These are phyloP conservation scores for Suillus discolor DNA, from an alignment of 768 basidiomycete genomes.

Conservation along the genomic window DNA sequence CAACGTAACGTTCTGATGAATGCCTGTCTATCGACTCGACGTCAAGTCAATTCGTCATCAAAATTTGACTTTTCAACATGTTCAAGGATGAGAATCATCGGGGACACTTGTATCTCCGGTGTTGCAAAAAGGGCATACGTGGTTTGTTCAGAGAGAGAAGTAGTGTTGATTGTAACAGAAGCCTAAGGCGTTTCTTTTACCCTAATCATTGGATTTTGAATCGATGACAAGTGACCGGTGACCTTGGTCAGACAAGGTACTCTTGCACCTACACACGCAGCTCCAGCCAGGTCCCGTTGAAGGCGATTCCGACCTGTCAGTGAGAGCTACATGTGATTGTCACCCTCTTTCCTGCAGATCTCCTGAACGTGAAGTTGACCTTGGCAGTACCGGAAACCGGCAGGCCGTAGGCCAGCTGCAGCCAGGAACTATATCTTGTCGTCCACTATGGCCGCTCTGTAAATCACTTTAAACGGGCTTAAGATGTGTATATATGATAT, in stretches of 20 bases:
- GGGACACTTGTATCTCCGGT: neutral
- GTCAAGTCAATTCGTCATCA: neutral
- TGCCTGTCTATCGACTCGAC: neutral
- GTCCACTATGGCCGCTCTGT: neutral
- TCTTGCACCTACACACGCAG: neutral
- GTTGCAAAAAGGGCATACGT: neutral
- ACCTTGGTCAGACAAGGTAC: neutral
- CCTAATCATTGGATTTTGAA: neutral
- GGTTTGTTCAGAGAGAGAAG: neutral
- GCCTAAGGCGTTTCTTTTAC: too few relatives aligned
- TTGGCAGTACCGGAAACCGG: neutral
- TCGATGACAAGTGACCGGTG: neutral
- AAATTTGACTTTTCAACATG: neutral
- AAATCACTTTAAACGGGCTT: neutral
- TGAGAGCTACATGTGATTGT: neutral
- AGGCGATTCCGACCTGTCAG: neutral
- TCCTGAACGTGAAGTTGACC: neutral
- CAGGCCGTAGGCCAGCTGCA: neutral
- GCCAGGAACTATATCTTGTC: neutral
- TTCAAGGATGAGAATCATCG: neutral
- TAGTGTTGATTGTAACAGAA: neutral
- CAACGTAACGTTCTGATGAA: neutral
- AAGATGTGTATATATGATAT: neutral
- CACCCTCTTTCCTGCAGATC: neutral
- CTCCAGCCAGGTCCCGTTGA: neutral